Conservation (phyloP, 306 rosid genomes). For the peach (Prunus persica) region Prunus_persica_NCBIv2 NC_034014.1:19495501-19496000, state of each 20-base stretch:
- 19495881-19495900: slow-evolving; percentile 69
- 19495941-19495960: slow-evolving; percentile 91
- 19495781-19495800: slow-evolving; percentile 64
- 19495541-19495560: slow-evolving; percentile 76
- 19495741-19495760: slow-evolving; percentile 59
- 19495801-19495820: slow-evolving; percentile 87
- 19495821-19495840: slow-evolving; percentile 83
- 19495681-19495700: slow-evolving; percentile 63
- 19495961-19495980: slow-evolving; percentile 54
- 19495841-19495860: slow-evolving; percentile 70
- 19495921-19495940: slow-evolving; percentile 90
- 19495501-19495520: slow-evolving; percentile 85
- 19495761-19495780: slow-evolving; percentile 50
- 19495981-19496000: slow-evolving; percentile 62
- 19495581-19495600: slow-evolving; percentile 71
- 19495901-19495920: slow-evolving; percentile 76
- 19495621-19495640: slow-evolving; percentile 94
- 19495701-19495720: slow-evolving; percentile 92
- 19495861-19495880: slow-evolving; percentile 55
- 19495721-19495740: slow-evolving; percentile 85
- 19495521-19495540: slow-evolving; percentile 85
- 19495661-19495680: slow-evolving; percentile 59
- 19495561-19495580: slow-evolving; percentile 66
- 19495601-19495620: slow-evolving; percentile 74
- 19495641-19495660: slow-evolving; percentile 63